A percentile compares a stretch with the other conserved stretches of the same genome.
These are phyloP conservation scores for Lolium multiflorum DNA, from an alignment of 176 grass and related monocot species.

Conservation along the genomic window DNA sequence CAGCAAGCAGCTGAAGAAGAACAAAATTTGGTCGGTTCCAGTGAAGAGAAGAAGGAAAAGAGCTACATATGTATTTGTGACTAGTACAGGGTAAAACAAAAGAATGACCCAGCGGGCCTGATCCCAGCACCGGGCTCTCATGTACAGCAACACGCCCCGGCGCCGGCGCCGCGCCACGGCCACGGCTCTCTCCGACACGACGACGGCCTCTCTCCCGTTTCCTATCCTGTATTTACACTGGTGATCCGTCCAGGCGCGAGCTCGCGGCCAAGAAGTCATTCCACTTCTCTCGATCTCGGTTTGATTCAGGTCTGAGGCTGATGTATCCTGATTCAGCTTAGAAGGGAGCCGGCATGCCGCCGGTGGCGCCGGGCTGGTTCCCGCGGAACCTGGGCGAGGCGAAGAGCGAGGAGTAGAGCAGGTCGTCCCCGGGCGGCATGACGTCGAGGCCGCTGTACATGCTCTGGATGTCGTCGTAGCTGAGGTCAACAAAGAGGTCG, in stretches of 20 bases:
- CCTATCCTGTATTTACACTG: conserved; percentile 52
- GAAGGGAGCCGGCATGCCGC: conserved; percentile 43
- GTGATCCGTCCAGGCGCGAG: neutral
- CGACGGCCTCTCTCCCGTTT: neutral
- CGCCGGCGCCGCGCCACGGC: neutral
- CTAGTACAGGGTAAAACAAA: conserved; percentile 16
- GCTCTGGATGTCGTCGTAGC: conserved; percentile 67
- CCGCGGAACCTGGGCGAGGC: conserved; percentile 41
- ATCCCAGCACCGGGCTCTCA: conserved; percentile 8
- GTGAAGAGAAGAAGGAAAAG: neutral
- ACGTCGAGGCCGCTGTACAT: conserved; percentile 63
- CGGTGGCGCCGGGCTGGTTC: conserved; percentile 26
- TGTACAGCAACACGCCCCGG: neutral
- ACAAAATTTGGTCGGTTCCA: neutral
- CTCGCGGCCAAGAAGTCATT: neutral
- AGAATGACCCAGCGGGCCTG: conserved; percentile 36
- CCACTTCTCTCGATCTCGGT: neutral
- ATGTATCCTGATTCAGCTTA: neutral
- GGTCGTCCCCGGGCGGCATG: conserved; percentile 51
- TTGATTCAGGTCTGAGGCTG: too few species aligned
- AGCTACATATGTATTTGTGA: neutral
- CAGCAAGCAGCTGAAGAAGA: too few species aligned
- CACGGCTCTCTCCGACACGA: neutral
- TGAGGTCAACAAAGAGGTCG: conserved; percentile 62
- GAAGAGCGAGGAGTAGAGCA: conserved; percentile 54